phyloP scores from a whole-genome alignment of 2,329 filamentous ascomycete species.

The Sporothrix brunneoviolacea region DNA sequence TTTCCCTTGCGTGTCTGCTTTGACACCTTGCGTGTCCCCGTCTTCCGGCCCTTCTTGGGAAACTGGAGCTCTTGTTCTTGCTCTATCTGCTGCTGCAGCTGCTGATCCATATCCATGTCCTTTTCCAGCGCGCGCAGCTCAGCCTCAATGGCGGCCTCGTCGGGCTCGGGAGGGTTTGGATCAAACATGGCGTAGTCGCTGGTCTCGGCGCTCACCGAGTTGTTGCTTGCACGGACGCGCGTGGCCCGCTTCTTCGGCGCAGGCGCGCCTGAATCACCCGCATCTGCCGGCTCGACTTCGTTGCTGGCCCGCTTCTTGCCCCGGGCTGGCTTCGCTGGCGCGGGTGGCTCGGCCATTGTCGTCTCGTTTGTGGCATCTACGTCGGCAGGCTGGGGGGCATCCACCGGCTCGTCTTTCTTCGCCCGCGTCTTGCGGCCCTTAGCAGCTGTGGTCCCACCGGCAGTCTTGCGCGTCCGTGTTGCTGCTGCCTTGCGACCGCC shows the following conservation, averaged over 20 bases:
- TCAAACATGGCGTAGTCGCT: conserved; percentile 47
- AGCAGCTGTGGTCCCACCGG: conserved; percentile 29
- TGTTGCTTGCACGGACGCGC: conserved; percentile 39
- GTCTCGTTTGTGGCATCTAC: conserved; percentile 20
- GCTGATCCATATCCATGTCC: conserved; percentile 35
- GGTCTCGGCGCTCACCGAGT: conserved; percentile 22
- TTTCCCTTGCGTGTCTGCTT: conserved; percentile 46
- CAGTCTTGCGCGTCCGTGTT: conserved; percentile 48
- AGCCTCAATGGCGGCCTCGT: conserved; percentile 44
- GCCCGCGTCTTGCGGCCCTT: conserved; percentile 40
- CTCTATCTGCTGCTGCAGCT: conserved; percentile 18
- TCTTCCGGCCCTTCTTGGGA: conserved; percentile 50
- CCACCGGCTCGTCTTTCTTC: conserved; percentile 49
- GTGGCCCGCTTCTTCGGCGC: conserved; percentile 55
- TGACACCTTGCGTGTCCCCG: conserved; percentile 43
- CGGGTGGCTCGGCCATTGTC: conserved; percentile 7
- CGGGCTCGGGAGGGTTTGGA: conserved; percentile 35
- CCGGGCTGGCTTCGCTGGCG: conserved; percentile 33
- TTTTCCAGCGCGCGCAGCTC: conserved; percentile 44
- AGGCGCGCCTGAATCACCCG: conserved; percentile 37
- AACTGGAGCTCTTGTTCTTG: conserved; percentile 32
- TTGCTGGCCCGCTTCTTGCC: conserved; percentile 61
- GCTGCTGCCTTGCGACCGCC: conserved; percentile 43
- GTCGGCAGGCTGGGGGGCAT: conserved; percentile 32
- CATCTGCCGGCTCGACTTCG: conserved; percentile 44